Base-by-base conservation (phyloP, 805 yeast genomes). In the Pichia eremophila region DNA sequence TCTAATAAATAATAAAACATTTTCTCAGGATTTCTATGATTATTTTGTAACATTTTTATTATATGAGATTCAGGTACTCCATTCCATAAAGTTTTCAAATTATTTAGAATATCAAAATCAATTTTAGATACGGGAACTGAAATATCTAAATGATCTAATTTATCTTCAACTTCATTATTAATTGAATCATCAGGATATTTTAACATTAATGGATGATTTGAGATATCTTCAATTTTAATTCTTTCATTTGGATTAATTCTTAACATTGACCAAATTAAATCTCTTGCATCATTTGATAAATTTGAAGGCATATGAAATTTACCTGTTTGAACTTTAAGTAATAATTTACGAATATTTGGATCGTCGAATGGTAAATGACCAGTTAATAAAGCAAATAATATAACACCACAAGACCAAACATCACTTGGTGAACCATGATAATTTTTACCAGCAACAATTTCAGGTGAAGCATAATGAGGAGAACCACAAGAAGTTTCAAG, bases 381-480 rank as follows among this genome's bases (percentile, higher is more conserved):
- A 2, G 91, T 83, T 48, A 85, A 65, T 43, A 85, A 66, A 6
- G 93, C 93, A 67, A 83, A 85, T 43, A 85, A 67, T 41, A 85
- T 84, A 40, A 85, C 85, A 60, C 95, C 95, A 67, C 93, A 85
- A 7, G 91, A 83, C 95, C 95, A 85, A 39, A 85, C 83, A 66
- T 85, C 95, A 51, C 89, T 81, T 35, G 90, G 89, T 31, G 85
- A 81, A 18, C 95, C 95, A 63, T 85, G 89, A 58, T 85, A 85
- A 47, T 78, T 77, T 57, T 77, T 75, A 17, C 93, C 91, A 57
- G 81, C 74, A 18, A 85, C 91, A 52, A 85, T 85, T 65, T 85
- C 95, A 0, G 95, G 95, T 3, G 95, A 85, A 8, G 93, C 93
- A 63, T 85, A 85, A 67, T 85, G 95, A 18, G 95, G 95, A 22